These are phyloP conservation scores for Cicer bijugum DNA, from an alignment of 306 rosid genomes.

Conservation along the genomic window DNA sequence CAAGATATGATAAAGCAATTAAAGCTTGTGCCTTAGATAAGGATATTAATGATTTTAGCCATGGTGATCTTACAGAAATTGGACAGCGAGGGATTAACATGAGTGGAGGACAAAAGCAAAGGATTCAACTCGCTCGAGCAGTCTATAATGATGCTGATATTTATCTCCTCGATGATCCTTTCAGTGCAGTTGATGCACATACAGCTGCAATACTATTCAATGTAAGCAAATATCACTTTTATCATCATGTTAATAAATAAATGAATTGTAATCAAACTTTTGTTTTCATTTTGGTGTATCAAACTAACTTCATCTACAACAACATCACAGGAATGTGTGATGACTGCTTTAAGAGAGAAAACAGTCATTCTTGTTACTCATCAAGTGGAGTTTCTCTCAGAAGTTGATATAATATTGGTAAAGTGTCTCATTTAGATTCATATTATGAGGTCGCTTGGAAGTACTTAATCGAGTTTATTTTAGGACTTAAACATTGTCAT, in stretches of 20 bases:
- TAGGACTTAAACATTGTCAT: too few species aligned
- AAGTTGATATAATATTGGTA: conserved; percentile 74
- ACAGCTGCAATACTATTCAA: conserved; percentile 70
- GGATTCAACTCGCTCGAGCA: conserved; percentile 86
- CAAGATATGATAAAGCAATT: conserved; percentile 61
- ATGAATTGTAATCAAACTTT: neutral
- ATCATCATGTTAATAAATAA: neutral
- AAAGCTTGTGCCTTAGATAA: conserved; percentile 73
- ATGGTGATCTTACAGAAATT: conserved; percentile 86
- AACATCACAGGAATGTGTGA: conserved; percentile 71
- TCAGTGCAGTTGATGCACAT: conserved; percentile 90
- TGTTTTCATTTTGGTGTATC: neutral
- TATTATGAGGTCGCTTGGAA: neutral
- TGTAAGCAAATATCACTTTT: conserved; percentile 45
- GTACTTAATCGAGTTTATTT: too few species aligned
- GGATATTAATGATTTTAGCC: conserved; percentile 63
- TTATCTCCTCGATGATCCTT: conserved; percentile 80
- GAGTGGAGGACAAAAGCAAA: conserved; percentile 94
- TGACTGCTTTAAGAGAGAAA: conserved; percentile 62
- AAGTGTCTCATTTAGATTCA: neutral
- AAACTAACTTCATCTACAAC: conserved; percentile 27
- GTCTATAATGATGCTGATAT: conserved; percentile 77
- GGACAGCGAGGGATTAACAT: conserved; percentile 88
- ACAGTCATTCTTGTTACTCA: conserved; percentile 82
- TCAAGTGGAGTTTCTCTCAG: conserved; percentile 80